Base-by-base conservation (phyloP, 108 stramenopile species). In the Cyclotella choctawhatcheeana region DNA sequence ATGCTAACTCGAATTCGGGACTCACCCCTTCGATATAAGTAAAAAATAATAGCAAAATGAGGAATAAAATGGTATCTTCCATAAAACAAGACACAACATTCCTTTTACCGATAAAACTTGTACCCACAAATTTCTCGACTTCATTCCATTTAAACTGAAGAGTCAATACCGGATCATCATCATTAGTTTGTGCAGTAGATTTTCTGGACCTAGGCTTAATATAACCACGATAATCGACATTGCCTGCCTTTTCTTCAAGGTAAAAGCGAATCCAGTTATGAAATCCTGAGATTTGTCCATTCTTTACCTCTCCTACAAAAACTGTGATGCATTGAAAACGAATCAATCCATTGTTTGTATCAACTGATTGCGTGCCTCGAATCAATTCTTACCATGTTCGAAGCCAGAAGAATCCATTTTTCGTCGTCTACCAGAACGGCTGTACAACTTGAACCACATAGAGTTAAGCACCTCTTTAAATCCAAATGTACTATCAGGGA, bases 191-290 rank as follows among this genome's bases (percentile, higher is more conserved):
- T 43, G 81, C 88, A 48, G 79, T 86, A n/a, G 67, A 81, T 24
- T 43, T 48, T 10, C 83, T 61, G 54, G 85, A 86, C 43, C 81
- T 51, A 1, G 90, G 92, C 59, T 91, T 87, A 75, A 93, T 91
- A 50, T 91, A 93, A 0, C 96, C 96, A n/a, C 85, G 79, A 67
- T 96, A 97, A 74, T 97, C 91, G 25, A 97, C 59, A 26, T 71
- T 66, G 10, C 93, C 92, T 35, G 72, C 81, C 83, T 88, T 82
- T 71, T 97, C 97, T 60, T 95, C 91, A 27, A 89, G 55, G 54
- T 92, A 97, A 21, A 96, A 90, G 64, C 87, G 83, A 59, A 97
- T 86, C 97, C 97, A 97, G 71, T 97, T 97, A 75, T 97, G 97
- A 64, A 97, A 88, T 0, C 97, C 97, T 18, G 76, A 79, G 24